Percentiles rank a stretch among this genome's conserved stretches.
phyloP scores from a whole-genome alignment of 768 basidiomycete species.

The Russula abietina region DNA sequence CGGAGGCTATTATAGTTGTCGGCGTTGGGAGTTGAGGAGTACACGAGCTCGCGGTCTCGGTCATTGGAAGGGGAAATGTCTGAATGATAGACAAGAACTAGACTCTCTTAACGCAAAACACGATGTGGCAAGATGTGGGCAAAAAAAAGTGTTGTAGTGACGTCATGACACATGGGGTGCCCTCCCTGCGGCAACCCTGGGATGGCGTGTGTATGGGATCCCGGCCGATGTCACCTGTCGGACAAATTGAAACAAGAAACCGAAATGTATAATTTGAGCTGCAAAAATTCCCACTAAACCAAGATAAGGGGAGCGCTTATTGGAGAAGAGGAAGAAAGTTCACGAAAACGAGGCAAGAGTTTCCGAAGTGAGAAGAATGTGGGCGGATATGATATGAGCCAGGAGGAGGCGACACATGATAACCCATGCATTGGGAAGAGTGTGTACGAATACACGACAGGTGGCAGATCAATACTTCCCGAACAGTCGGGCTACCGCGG shows the following conservation, averaged over 20 bases:
- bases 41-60: background rate
- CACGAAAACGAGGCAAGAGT: constrained; percentile 15
- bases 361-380: constrained; percentile 11
- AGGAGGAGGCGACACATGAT: constrained; percentile 3
- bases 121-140: background rate
- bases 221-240: constrained; percentile 15
- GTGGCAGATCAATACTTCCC: constrained; percentile 8
- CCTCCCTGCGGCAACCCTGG: background rate
- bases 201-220: constrained; percentile 7
- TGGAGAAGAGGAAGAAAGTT: constrained; percentile 15
- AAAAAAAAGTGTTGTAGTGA: constrained; percentile 18
- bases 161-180: constrained; percentile 21
- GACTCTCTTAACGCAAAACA: constrained; percentile 5
- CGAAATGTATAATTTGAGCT: constrained; percentile 16
- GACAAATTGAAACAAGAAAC: constrained; percentile 18
- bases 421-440: constrained; percentile 1
- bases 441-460: background rate
- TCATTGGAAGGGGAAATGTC: background rate
- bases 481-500: background rate
- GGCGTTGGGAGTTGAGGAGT: background rate
- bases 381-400: constrained; percentile 16
- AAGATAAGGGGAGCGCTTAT: constrained; percentile 21
- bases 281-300: constrained; percentile 21
- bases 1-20: background rate
- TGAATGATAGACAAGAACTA: constrained; percentile 7